A percentile compares a stretch with the other conserved stretches of the same genome.
phyloP scores from a whole-genome alignment of 2,329 filamentous ascomycete species.

The Paraconiothyrium sp. region DNA sequence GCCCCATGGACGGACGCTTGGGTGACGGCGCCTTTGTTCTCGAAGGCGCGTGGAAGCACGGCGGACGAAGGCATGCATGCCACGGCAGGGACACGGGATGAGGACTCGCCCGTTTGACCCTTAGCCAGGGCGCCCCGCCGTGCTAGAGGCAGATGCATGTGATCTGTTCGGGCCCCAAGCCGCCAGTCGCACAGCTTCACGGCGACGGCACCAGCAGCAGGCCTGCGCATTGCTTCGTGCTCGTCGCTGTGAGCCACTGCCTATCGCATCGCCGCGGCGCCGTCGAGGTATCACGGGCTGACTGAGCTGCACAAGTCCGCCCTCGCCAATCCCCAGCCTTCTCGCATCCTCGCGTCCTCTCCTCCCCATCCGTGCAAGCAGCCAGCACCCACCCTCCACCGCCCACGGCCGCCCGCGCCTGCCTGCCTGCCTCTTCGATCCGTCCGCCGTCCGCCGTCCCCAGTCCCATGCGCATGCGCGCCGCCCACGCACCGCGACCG shows the following conservation, averaged over 20 bases:
- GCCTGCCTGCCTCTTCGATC: constrained; percentile 5
- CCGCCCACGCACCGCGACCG: constrained; percentile 25
- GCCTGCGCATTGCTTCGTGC: constrained; percentile 37
- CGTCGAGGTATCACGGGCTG: constrained; percentile 25
- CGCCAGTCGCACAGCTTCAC: constrained; percentile 46
- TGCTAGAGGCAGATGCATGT: constrained; percentile 42
- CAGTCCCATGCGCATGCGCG: constrained; percentile 41
- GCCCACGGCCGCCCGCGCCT: constrained; percentile 17
- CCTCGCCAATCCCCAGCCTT: constrained; percentile 22
- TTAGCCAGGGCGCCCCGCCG: constrained; percentile 20
- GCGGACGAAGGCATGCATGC: neutral
- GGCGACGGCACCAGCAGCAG: constrained; percentile 23
- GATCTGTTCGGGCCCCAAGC: constrained; percentile 36
- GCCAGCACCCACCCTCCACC: constrained; percentile 17
- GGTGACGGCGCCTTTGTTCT: constrained; percentile 16
- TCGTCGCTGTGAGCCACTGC: constrained; percentile 19
- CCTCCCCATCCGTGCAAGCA: constrained; percentile 19
- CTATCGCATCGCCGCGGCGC: constrained; percentile 19
- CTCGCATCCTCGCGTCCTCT: constrained; percentile 17
- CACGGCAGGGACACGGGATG: neutral
- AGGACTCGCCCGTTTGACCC: neutral
- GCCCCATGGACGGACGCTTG: constrained; percentile 10
- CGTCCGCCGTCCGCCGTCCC: constrained; percentile 10
- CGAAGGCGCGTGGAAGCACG: constrained; percentile 17
- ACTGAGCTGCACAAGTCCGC: constrained; percentile 17